Evolutionary conservation across 2,329 filamentous ascomycete genomes (phyloP).

Genomic region (Pseudogymnoascus sp.): DNA sequence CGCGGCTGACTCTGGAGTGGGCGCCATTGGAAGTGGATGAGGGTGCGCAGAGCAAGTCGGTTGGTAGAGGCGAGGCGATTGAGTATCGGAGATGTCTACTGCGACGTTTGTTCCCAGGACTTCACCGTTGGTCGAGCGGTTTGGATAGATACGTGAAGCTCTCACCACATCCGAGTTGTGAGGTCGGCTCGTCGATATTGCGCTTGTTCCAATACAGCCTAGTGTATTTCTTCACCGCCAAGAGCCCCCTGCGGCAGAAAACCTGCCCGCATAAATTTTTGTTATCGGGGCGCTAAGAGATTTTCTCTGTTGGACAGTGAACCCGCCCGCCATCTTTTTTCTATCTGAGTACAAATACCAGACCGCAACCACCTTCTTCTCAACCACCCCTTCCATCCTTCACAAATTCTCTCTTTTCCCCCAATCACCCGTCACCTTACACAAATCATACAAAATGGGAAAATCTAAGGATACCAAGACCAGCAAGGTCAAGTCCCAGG

Average conservation of each 20-base stretch:
- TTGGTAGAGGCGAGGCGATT: background rate
- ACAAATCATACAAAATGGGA: constrained; percentile 44
- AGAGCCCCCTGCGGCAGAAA: background rate
- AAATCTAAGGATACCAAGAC: constrained; percentile 58
- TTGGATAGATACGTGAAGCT: constrained; percentile 2
- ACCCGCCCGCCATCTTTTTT: constrained; percentile 17
- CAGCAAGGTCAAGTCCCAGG: constrained; percentile 41
- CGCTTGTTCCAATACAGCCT: background rate
- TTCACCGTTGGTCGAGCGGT: constrained; percentile 1
- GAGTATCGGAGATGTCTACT: background rate
- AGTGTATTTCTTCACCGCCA: background rate
- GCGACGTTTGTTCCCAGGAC: background rate
- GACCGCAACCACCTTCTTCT: constrained; percentile 13
- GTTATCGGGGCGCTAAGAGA: constrained; percentile 7
- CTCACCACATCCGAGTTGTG: constrained; percentile 7
- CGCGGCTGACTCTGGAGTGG: constrained; percentile 71
- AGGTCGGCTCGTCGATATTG: background rate
- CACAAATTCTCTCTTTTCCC: constrained; percentile 5
- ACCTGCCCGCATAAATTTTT: constrained; percentile 7
- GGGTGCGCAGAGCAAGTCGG: background rate
- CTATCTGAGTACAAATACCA: constrained; percentile 12
- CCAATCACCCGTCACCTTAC: background rate
- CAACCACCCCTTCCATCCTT: constrained; percentile 12
- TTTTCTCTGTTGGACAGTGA: constrained; percentile 6
- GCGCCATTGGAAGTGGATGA: constrained; percentile 43